Evolutionary conservation across 768 basidiomycete species (phyloP).

Genomic region (Tylopilus felleus): DNA sequence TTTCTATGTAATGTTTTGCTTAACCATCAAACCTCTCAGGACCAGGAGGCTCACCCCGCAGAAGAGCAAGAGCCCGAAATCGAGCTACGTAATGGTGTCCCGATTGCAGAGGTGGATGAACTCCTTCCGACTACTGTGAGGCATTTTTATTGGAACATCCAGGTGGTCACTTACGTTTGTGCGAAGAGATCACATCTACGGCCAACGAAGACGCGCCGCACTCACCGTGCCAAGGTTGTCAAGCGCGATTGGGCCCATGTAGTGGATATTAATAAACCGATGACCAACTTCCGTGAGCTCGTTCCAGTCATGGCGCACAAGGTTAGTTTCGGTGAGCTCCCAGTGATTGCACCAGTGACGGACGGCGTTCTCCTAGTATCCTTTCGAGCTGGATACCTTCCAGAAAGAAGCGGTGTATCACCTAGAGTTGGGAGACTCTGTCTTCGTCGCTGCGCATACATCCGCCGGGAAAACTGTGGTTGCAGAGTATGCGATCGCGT

Average conservation of each 20-base stretch:
- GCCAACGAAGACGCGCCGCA: conserved; percentile 44
- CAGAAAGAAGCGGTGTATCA: conserved; percentile 99
- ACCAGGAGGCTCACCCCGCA: conserved; percentile 14
- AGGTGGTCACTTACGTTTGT: conserved; percentile 5
- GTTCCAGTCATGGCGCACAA: conserved; percentile 97
- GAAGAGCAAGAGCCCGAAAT: conserved; percentile 25
- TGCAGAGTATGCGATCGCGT: conserved; percentile 96
- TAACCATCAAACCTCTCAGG: conserved; percentile 27
- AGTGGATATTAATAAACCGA: conserved; percentile 87
- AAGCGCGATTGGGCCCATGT: conserved; percentile 99
- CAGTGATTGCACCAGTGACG: conserved; percentile 1
- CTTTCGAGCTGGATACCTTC: conserved; percentile 98
- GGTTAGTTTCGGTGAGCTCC: conserved; percentile 39
- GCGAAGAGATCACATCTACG: conserved; percentile 56
- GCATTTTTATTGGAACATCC: neutral
- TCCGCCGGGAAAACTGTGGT: conserved; percentile 99
- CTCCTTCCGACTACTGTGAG: conserved; percentile 64
- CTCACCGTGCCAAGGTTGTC: conserved; percentile 47
- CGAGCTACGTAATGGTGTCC: conserved; percentile 13
- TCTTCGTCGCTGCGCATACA: conserved; percentile 99
- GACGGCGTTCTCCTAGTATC: conserved; percentile 60
- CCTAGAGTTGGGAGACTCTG: conserved; percentile 94
- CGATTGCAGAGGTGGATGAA: conserved; percentile 64
- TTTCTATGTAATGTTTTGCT: conserved; percentile 10
- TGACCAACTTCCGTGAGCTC: conserved; percentile 85